Percentiles rank a stretch among this genome's conserved stretches.
These are phyloP conservation scores for Russula lepida DNA, from an alignment of 768 basidiomycete genomes.

Conservation along the genomic window DNA sequence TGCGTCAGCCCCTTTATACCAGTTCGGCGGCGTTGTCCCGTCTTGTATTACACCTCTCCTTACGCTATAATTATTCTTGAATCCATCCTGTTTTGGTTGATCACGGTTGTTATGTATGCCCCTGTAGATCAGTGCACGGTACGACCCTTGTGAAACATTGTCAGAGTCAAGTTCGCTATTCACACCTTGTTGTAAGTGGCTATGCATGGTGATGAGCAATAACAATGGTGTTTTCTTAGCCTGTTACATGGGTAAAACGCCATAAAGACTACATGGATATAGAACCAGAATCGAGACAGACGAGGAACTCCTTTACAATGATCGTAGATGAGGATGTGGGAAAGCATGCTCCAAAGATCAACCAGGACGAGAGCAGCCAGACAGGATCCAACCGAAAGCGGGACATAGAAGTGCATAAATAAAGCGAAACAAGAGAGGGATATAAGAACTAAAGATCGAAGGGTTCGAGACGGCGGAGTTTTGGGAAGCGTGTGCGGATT, in stretches of 20 bases:
- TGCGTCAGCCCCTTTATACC: too few relatives aligned
- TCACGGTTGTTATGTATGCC: not conserved
- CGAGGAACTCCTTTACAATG: not conserved
- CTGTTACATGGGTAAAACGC: not conserved
- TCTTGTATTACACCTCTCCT: not conserved
- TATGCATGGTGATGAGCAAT: not conserved
- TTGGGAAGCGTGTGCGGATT: slow-evolving; percentile 15
- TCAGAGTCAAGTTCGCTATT: not conserved
- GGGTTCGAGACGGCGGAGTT: slow-evolving; percentile 17
- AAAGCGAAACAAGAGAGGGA: not conserved
- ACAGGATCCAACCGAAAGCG: not conserved
- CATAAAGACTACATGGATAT: not conserved
- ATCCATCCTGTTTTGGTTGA: not conserved
- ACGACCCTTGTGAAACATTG: not conserved
- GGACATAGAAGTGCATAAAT: not conserved
- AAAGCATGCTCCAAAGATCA: not conserved
- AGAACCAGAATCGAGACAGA: not conserved
- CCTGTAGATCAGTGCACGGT: not conserved
- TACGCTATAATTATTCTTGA: not conserved
- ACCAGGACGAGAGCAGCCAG: not conserved
- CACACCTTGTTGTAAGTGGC: not conserved
- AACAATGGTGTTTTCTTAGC: not conserved
- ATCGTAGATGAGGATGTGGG: not conserved
- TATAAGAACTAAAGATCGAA: slow-evolving; percentile 1
- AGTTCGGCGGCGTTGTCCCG: not conserved